Conservation (phyloP, 1,284 basidiomycete genomes). For the Tilletia caries region DNA sequence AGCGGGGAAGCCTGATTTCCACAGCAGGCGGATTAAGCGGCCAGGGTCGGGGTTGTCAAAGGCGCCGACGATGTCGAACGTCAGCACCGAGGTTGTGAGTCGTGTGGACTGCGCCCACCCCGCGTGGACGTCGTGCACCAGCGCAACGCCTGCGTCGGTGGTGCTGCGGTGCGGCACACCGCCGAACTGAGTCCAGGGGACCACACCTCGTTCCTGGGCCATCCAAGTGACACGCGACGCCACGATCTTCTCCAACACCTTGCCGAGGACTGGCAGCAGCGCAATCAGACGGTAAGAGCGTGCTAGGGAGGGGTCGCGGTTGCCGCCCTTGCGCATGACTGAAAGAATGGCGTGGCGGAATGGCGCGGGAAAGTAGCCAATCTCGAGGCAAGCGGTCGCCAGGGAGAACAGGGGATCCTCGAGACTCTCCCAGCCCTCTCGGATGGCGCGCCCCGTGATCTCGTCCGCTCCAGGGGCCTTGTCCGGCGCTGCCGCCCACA, state of each 20-base stretch:
- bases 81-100: neutral
- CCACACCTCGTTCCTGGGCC: neutral
- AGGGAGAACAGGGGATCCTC: neutral
- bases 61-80: constrained; percentile 1
- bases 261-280: neutral
- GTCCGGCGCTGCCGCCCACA: neutral
- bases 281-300: constrained; percentile 1
- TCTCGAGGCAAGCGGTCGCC: neutral
- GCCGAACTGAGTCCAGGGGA: constrained; percentile 1
- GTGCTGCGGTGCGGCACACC: neutral
- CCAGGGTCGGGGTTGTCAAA: neutral
- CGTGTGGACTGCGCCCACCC: neutral
- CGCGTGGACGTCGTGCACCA: constrained; percentile 7
- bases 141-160: neutral
- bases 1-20: neutral
- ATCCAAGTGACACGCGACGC: neutral
- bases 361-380: neutral
- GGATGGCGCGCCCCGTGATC: neutral
- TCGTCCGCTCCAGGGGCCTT: constrained; percentile 11
- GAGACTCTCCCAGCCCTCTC: constrained; percentile 1
- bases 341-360: neutral
- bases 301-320: neutral
- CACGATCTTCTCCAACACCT: constrained; percentile 8
- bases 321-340: neutral
- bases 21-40: neutral